Conservation (phyloP, 495 filamentous ascomycete genomes). For the Lasiosphaeria ovina region DNA sequence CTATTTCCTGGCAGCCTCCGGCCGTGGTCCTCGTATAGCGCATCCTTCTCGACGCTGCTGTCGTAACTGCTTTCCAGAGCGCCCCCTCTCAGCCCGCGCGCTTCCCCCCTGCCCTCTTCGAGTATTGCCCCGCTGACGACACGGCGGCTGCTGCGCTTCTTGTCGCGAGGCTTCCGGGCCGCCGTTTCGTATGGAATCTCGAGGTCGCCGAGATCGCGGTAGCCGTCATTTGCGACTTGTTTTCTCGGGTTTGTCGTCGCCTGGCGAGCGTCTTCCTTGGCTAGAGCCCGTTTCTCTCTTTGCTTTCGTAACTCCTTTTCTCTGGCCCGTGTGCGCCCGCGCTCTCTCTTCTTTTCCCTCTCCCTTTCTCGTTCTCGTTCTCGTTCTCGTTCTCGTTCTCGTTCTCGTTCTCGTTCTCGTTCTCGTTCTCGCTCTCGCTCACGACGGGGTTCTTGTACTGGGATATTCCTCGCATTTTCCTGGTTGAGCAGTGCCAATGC, state of each 20-base stretch:
- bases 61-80: slow-evolving; percentile 36
- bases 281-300: neutral
- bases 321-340: neutral
- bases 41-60: slow-evolving; percentile 37
- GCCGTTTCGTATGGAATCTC: neutral
- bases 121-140: slow-evolving; percentile 66
- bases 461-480: slow-evolving; percentile 35
- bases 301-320: neutral
- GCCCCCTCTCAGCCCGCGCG: slow-evolving; percentile 32
- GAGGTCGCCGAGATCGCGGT: neutral
- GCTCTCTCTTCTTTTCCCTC: neutral
- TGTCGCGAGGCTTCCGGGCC: slow-evolving; percentile 13
- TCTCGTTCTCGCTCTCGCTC: slow-evolving; percentile 32
- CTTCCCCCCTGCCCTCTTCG: slow-evolving; percentile 58
- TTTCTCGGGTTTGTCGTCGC: slow-evolving; percentile 10
- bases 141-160: slow-evolving; percentile 48
- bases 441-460: neutral
- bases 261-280: neutral
- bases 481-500: slow-evolving; percentile 61
- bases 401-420: slow-evolving; percentile 31
- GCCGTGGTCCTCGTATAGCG: slow-evolving; percentile 14
- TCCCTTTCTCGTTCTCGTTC: slow-evolving; percentile 7
- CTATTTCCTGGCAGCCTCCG: slow-evolving; percentile 22
- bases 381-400: slow-evolving; percentile 33
- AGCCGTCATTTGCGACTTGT: neutral